Base-by-base conservation (phyloP, 257 asterid species). In the Thymus quinquecostatus region DNA sequence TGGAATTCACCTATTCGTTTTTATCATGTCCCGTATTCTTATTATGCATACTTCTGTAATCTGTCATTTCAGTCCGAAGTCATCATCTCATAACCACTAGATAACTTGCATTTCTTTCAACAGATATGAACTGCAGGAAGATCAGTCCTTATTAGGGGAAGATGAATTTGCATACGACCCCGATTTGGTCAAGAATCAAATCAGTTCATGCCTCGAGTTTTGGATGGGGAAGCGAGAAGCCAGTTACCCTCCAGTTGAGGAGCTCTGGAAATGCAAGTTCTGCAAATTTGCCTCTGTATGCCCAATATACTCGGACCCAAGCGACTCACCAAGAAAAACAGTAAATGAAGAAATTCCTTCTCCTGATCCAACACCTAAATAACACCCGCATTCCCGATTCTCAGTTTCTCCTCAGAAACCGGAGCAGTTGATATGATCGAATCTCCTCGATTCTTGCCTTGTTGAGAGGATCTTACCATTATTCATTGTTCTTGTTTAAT, bases 91-190 rank as follows among this genome's bases (percentile, higher is more conserved):
- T 34, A 48, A 27, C 3, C 13, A 1, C 12, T 14, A 43, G 10
- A 50, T 43, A 28, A 64, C 14, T 33, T 54, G 8, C 1, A 29
- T 53, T 34, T 40, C 6, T 1, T 56, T 48, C 21, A 28, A 34
- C 75, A 93, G 98, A 77, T 94, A 94, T 44, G 98, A 94, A 74
- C 84, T 77, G 34, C 98, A 94, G 80, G 85, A 78, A 68, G 97
- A 91, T 82, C 86, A 87, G 69, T 85, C 98, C 6, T 78, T 94
- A 75, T 71, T 94, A 54, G 98, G 92, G 11, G 97, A 94, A 74
- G 90, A 84, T 70, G 75, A 57, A 76, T 94, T 94, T 66, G 64
- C 34, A n/a, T 84, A 85, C 72, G 96, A 86, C 59, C 76, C 69
- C 1, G 80, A 78, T 14, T 88, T 89, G 95, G 75, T 94, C 9